Evolutionary conservation across 805 yeast genomes (phyloP).

Genomic region (Ogataea paradorogensis): DNA sequence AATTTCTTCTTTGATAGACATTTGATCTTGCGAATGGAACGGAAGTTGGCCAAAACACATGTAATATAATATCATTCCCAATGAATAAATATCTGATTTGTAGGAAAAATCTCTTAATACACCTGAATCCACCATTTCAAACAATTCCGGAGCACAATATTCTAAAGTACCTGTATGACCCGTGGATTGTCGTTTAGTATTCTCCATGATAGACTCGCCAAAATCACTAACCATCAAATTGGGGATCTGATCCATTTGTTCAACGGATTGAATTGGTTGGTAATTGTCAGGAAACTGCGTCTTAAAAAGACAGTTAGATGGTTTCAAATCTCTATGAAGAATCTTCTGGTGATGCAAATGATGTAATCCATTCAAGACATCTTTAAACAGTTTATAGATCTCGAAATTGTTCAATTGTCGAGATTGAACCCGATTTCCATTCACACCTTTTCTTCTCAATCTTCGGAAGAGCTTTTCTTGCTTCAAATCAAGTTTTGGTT

Average conservation of each 20-base stretch:
- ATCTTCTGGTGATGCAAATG: constrained; percentile 73
- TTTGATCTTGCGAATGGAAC: constrained; percentile 36
- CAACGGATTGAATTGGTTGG: constrained; percentile 23
- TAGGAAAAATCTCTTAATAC: constrained; percentile 57
- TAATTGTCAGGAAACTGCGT: constrained; percentile 27
- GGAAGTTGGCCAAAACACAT: constrained; percentile 73
- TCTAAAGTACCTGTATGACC: constrained; percentile 90
- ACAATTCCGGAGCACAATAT: constrained; percentile 82
- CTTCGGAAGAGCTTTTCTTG: constrained; percentile 36
- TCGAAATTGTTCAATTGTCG: constrained; percentile 50
- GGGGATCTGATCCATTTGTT: constrained; percentile 44
- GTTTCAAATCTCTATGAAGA: constrained; percentile 86
- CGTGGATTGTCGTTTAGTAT: constrained; percentile 60
- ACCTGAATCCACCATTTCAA: constrained; percentile 36
- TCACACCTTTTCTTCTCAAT: constrained; percentile 15
- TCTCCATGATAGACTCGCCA: constrained; percentile 82
- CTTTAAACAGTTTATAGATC: constrained; percentile 64
- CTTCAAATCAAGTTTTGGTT: constrained; percentile 37
- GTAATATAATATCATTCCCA: constrained; percentile 80
- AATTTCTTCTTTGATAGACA: constrained; percentile 26
- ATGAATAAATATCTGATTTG: constrained; percentile 74
- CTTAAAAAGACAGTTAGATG: constrained; percentile 76
- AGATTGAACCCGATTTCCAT: neutral
- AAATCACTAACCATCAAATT: constrained; percentile 81
- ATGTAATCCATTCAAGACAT: constrained; percentile 65